Evolutionary conservation across 306 rosid genomes (phyloP), one percentile per base, ranked within the genome.

Genomic region (Begonia masoniana): DNA sequence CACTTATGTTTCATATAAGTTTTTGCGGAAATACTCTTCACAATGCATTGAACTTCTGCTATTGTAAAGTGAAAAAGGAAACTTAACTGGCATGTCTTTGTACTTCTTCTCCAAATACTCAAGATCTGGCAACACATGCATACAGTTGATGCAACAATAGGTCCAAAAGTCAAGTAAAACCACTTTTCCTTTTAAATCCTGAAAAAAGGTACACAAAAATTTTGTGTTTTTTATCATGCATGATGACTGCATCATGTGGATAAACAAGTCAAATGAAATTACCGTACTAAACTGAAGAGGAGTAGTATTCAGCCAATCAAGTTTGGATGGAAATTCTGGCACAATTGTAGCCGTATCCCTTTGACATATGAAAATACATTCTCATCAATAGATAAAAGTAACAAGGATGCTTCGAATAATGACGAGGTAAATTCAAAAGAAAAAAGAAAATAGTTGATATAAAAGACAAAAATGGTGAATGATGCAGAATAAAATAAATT

Each of bases 121-220:
- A 46, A 89, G 85, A 72, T 89, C 95, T 21, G 95, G 97, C 57
- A 89, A 74, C 68, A 85, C 97, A 68, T 89, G 97, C 85, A 89
- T 89, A 66, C 97, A 89, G 62, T 89, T 89, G 66, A 89, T 80
- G 64, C 97, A 89, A 65, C 97, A 85, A 54, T 89, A 89, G 56
- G 94, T 89, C 95, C 97, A 89, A 56, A 89, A 85, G 73, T 89
- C 95, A 35, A 89, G 83, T 55, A 89, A 60, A 62, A 89, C 95
- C 71, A 85, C 82, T 75, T 85, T 85, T 67, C 97, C 95, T 80
- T 79, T 89, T 68, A 89, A 74, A 50, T 89, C 95, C 97, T 89
- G 93, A 66, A 60, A 60, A 78, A 68, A 66, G 36, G 21, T 50
- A 55, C n/a, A 63, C 48, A 63, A 64, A 60, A 58, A 47, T 19